Base-by-base conservation (phyloP, 192 early-diverging fungal species). In the Backusella tarrabulga region DNA sequence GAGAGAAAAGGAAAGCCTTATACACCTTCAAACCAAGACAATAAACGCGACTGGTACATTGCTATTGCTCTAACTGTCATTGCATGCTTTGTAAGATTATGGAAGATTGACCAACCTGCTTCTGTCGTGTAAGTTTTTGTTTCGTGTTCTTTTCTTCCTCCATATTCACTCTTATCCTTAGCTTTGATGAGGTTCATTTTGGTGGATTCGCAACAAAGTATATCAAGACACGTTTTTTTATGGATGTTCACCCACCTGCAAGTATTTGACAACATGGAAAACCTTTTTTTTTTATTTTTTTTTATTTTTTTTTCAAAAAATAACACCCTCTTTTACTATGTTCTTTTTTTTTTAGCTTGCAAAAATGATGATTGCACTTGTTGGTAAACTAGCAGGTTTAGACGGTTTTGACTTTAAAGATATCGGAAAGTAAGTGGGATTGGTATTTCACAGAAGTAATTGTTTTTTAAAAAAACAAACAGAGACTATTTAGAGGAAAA, bases 101-200 rank as follows among this genome's bases (percentile, higher is more conserved):
- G 82, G 79, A 85, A 83, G 66, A 71, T 85, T n/a, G 74, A 74
- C 42, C 68, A 83, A 7, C 84, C 84, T 26, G 50, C 81, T 17
- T 80, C 84, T 21, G 84, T 85, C 3, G 81, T 85, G 82, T 85
- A 79, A 77, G 83, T 68, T 17, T 40, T 12, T 40, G 8, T 40
- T 9, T 40, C 11, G 19, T 52, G 38, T 4, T 44, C 42, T 44
- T 15, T 3, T 66, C 17, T 34, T 35, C 60, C 17, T 15, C 21
- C n/a, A 67, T 38, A 36, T 35, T 41, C 34, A 40, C 26, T 60
- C 34, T 50, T 73, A 23, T 42, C 4, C 23, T 35, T 80, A 95
- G 93, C 1, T 99, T 99, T 82, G 97, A 99, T 84, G 97, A 99
- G 85, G 97, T 99, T 42, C 97, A 99, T 73, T 99, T 99, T 87